Percentiles rank a stretch among this genome's conserved stretches.
Conservation (phyloP, 495 filamentous ascomycete species). For the Penicillium fimorum region DNA sequence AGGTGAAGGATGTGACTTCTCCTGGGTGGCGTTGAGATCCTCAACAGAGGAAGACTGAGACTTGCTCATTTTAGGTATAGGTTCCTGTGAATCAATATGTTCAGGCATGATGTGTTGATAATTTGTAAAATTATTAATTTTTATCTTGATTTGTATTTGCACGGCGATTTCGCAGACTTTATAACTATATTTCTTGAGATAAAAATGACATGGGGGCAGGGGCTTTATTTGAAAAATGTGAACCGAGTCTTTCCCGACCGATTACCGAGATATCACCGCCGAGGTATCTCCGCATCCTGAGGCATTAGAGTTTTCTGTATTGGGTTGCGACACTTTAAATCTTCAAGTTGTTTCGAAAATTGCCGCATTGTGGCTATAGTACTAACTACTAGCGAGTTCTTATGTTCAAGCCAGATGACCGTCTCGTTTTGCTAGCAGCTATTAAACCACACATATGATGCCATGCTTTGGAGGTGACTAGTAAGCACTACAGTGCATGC, state of each 20-base stretch:
- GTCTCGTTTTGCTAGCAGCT: neutral
- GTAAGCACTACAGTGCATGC: neutral
- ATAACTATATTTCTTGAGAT: constrained; percentile 1
- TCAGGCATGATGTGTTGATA: neutral
- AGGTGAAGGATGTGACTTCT: constrained; percentile 2
- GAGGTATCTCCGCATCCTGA: neutral
- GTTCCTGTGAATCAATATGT: neutral
- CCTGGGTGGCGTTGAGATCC: neutral
- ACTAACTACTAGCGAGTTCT: neutral
- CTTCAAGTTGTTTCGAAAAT: neutral
- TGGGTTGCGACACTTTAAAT: neutral
- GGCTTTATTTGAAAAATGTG: neutral
- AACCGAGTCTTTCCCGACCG: neutral
- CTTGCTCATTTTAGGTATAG: neutral
- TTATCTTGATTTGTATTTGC: neutral
- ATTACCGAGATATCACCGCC: constrained; percentile 6
- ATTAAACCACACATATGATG: neutral
- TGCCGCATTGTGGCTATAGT: neutral
- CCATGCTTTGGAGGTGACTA: neutral
- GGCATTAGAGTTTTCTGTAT: neutral
- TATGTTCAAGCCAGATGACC: neutral
- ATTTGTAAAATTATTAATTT: neutral
- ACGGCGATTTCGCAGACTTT: neutral
- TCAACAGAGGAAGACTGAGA: constrained; percentile 1
- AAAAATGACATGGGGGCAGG: neutral